Conservation (phyloP, 2,329 filamentous ascomycete genomes). For the Curvularia lunata region DNA sequence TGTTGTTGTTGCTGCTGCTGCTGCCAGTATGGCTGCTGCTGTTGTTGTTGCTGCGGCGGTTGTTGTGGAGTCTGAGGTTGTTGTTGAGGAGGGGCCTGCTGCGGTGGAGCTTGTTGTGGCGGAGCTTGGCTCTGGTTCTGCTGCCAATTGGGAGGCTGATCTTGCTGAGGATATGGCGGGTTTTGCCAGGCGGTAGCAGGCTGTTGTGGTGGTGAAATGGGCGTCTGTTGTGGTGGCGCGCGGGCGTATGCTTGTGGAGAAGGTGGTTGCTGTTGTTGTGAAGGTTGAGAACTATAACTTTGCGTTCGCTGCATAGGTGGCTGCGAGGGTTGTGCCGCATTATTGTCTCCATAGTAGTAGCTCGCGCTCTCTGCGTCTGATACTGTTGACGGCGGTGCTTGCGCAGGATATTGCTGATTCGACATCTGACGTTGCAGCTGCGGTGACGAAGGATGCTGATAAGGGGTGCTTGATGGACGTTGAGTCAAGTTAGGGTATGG, state of each 20-base stretch:
- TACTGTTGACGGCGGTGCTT: constrained; percentile 42
- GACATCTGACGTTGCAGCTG: constrained; percentile 46
- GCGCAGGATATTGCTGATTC: constrained; percentile 44
- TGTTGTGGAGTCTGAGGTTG: constrained; percentile 27
- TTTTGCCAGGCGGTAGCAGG: constrained; percentile 41
- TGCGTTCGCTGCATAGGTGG: constrained; percentile 39
- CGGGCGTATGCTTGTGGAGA: constrained; percentile 45
- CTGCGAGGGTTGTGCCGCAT: constrained; percentile 29
- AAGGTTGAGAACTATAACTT: constrained; percentile 43
- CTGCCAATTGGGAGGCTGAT: constrained; percentile 35
- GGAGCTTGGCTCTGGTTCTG: constrained; percentile 13
- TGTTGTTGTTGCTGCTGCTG: constrained; percentile 2
- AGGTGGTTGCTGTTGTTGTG: constrained; percentile 42
- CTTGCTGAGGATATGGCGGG: constrained; percentile 41
- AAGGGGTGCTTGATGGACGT: constrained; percentile 31
- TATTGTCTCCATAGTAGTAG: constrained; percentile 45
- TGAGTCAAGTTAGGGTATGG: constrained; percentile 45
- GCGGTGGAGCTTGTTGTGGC: constrained; percentile 27
- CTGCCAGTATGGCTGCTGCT: constrained; percentile 23
- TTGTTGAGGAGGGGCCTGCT: constrained; percentile 19
- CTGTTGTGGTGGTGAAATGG: constrained; percentile 41
- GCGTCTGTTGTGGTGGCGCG: constrained; percentile 34
- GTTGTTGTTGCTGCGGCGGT: constrained; percentile 25
- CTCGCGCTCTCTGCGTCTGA: constrained; percentile 43
- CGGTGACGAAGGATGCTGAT: constrained; percentile 46